Evolutionary conservation across 305 asterid species (phyloP).

Genomic region (Solanum hybrid): DNA sequence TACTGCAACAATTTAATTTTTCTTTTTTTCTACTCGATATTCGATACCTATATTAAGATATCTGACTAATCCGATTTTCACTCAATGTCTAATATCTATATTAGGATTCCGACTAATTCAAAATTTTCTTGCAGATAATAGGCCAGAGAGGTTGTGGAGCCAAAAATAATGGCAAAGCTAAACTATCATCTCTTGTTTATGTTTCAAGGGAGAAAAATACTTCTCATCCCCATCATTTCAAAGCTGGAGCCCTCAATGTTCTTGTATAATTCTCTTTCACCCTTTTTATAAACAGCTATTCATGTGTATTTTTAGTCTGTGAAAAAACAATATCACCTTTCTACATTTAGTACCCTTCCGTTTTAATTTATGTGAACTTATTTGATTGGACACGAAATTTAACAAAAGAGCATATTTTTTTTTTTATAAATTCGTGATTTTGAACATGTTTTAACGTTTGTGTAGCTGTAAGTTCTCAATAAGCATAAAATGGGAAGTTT

Average conservation of each 20-base stretch:
- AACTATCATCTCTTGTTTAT: constrained; percentile 52
- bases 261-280: constrained; percentile 18
- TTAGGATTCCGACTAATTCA: not conserved
- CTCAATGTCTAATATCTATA: not conserved
- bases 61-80: not conserved
- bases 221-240: constrained; percentile 45
- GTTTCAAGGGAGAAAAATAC: constrained; percentile 60
- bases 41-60: not conserved
- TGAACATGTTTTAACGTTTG: not conserved
- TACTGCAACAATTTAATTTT: not conserved
- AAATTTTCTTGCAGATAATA: constrained; percentile 27
- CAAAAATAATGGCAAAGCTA: constrained; percentile 9
- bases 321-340: not conserved
- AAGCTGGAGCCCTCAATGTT: constrained; percentile 70
- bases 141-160: not conserved
- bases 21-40: not conserved
- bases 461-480: not conserved
- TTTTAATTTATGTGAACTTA: not conserved
- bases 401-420: not conserved
- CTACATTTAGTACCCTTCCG: not conserved
- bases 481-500: not conserved
- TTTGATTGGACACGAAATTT: not conserved
- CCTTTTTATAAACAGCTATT: not conserved
- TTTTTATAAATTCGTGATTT: not conserved
- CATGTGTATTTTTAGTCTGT: not conserved